Conservation (phyloP, 2,329 filamentous ascomycete genomes). For the Geoglossum cookeanum region DNA sequence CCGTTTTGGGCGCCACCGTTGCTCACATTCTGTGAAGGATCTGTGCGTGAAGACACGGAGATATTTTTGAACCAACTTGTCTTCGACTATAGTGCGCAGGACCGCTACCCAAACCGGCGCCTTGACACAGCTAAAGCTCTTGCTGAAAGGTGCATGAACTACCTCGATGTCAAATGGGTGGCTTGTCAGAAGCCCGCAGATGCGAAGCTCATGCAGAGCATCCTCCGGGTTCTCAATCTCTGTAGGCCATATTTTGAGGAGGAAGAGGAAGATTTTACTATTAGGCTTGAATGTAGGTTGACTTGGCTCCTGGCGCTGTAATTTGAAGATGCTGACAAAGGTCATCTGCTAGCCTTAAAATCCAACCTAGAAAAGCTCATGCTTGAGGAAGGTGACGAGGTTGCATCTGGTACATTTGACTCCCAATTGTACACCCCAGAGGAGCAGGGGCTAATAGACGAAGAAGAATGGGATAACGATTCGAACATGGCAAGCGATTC, state of each 20-base stretch:
- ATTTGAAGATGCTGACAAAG: slow-evolving; percentile 6
- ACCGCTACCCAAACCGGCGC: slow-evolving; percentile 17
- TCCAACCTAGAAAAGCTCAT: slow-evolving; percentile 13
- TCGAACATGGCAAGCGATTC: slow-evolving; percentile 6
- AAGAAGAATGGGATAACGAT: slow-evolving; percentile 7
- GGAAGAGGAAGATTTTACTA: slow-evolving; percentile 19
- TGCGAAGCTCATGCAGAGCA: slow-evolving; percentile 18
- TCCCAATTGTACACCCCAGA: slow-evolving; percentile 1
- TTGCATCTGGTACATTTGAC: slow-evolving; percentile 19
- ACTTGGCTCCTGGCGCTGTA: neutral
- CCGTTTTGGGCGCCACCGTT: slow-evolving; percentile 31
- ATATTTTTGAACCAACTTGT: slow-evolving; percentile 24
- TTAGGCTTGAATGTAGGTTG: slow-evolving; percentile 5
- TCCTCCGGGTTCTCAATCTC: slow-evolving; percentile 20
- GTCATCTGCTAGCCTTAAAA: slow-evolving; percentile 9
- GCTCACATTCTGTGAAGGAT: slow-evolving; percentile 29
- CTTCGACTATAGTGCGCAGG: slow-evolving; percentile 17
- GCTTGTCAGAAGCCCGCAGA: slow-evolving; percentile 14
- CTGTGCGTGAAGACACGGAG: slow-evolving; percentile 26
- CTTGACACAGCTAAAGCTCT: slow-evolving; percentile 6
- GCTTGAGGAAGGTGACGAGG: slow-evolving; percentile 21
- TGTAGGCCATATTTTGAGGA: slow-evolving; percentile 22
- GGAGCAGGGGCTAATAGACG: slow-evolving; percentile 3
- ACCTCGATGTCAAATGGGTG: slow-evolving; percentile 6
- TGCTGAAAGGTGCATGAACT: slow-evolving; percentile 8